Evolutionary conservation across 2,329 filamentous ascomycete species (phyloP).

Genomic region (Madurella mycetomatis): DNA sequence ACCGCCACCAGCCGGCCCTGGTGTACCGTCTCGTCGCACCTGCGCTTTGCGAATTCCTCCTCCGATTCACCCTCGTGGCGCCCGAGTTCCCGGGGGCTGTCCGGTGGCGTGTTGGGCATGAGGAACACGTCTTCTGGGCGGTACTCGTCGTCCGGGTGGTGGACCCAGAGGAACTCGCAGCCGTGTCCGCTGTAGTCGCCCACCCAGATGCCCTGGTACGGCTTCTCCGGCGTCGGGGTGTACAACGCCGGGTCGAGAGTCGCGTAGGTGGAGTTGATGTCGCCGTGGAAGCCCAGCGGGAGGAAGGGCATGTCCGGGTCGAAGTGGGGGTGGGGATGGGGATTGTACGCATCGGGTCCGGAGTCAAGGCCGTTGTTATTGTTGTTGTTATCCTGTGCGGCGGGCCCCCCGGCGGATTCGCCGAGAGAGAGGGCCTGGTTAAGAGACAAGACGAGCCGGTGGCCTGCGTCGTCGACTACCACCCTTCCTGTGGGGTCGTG

Average conservation of each 20-base stretch:
- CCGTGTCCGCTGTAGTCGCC: slow-evolving; percentile 87
- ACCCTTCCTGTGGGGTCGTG: no score
- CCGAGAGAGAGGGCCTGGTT: no score
- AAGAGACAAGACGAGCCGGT: no score
- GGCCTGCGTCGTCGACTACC: no score
- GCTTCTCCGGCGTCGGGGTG: slow-evolving; percentile 72
- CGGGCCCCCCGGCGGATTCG: no score
- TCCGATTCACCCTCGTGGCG: no score
- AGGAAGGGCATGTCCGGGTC: slow-evolving; percentile 10
- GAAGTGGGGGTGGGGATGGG: neutral
- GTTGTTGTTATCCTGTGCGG: no score
- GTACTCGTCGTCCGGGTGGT: slow-evolving; percentile 60
- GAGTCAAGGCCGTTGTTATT: neutral
- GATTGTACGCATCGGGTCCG: no score
- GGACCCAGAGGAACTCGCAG: slow-evolving; percentile 78
- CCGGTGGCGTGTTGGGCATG: no score
- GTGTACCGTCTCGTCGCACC: slow-evolving; percentile 48
- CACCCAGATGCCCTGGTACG: slow-evolving; percentile 87
- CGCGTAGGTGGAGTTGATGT: slow-evolving; percentile 58
- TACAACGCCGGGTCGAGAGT: slow-evolving; percentile 73
- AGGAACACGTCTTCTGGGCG: no score
- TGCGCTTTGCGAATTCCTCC: slow-evolving; percentile 35
- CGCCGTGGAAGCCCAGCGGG: slow-evolving; percentile 44
- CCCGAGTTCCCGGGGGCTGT: no score
- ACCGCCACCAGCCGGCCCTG: slow-evolving; percentile 72